Conservation (phyloP, 2,329 filamentous ascomycete species). For the Ophiocordyceps australis region DNA sequence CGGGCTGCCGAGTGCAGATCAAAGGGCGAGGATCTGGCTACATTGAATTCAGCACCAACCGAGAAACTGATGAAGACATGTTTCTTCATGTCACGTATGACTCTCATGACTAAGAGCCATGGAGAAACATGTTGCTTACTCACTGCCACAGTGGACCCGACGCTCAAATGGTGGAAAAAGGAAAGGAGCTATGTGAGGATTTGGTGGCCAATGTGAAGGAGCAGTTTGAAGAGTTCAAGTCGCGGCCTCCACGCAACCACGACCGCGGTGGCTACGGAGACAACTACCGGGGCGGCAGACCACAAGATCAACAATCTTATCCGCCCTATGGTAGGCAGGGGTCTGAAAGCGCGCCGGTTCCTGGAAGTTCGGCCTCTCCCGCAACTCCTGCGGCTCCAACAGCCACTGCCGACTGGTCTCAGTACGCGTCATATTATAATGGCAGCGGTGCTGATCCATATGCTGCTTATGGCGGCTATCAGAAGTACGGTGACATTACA, state of each 20-base stretch:
- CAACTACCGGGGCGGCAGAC: constrained; percentile 8
- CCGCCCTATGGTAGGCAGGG: constrained; percentile 11
- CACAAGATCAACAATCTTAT: constrained; percentile 10
- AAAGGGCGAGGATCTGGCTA: constrained; percentile 93
- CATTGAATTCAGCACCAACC: constrained; percentile 72
- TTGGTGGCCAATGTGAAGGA: constrained; percentile 72
- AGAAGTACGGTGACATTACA: constrained; percentile 32
- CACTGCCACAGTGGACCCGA: constrained; percentile 54
- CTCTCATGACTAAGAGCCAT: background rate
- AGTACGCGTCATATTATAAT: constrained; percentile 35
- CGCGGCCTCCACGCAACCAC: constrained; percentile 51
- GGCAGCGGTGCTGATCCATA: constrained; percentile 52
- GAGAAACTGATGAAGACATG: constrained; percentile 90
- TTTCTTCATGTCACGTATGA: constrained; percentile 87
- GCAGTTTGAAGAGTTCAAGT: constrained; percentile 85
- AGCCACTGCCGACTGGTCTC: constrained; percentile 5
- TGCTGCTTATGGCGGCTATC: constrained; percentile 78
- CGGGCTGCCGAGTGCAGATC: constrained; percentile 90
- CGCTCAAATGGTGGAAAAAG: constrained; percentile 66
- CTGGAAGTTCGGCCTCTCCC: constrained; percentile 18
- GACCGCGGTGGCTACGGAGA: constrained; percentile 20
- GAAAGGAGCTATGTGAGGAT: constrained; percentile 78
- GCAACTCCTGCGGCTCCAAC: constrained; percentile 9
- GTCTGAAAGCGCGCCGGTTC: constrained; percentile 8
- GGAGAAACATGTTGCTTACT: background rate